These are phyloP conservation scores for Diplodia intermedia DNA, from an alignment of 2,329 filamentous ascomycete species.

Conservation along the genomic window DNA sequence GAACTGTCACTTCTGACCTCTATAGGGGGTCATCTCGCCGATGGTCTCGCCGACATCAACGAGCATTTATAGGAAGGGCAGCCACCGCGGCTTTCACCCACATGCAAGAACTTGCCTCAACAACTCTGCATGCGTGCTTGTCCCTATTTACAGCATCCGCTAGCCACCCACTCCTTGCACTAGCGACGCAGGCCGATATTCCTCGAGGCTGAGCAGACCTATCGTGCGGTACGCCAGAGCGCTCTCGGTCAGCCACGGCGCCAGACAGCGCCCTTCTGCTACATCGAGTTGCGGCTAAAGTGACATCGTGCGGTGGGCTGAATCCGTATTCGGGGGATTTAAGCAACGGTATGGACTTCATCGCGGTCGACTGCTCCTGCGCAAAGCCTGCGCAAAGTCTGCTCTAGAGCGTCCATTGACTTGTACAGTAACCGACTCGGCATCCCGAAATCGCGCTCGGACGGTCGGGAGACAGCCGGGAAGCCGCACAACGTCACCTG, in stretches of 20 bases:
- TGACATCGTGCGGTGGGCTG: slow-evolving; percentile 9
- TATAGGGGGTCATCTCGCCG: slow-evolving; percentile 24
- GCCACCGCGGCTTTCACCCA: neutral
- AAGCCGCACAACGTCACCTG: slow-evolving; percentile 9
- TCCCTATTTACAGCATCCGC: neutral
- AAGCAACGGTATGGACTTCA: neutral
- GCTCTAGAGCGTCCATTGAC: neutral
- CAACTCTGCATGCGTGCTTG: neutral
- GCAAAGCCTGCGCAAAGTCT: neutral
- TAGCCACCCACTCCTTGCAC: neutral
- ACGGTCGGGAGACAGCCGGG: slow-evolving; percentile 9
- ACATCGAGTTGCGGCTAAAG: slow-evolving; percentile 5
- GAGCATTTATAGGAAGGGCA: slow-evolving; percentile 5
- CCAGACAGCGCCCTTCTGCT: neutral
- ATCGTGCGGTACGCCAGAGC: slow-evolving; percentile 23
- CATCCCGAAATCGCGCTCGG: slow-evolving; percentile 24
- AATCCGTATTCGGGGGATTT: neutral
- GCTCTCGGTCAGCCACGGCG: slow-evolving; percentile 26
- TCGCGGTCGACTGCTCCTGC: neutral
- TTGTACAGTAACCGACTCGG: slow-evolving; percentile 10
- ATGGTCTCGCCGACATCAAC: slow-evolving; percentile 5
- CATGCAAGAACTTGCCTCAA: neutral
- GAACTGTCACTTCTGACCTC: neutral
- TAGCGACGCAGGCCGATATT: neutral
- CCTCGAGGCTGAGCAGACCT: neutral